Conservation (phyloP, 139 green algal genomes). For the Closterium sp. region DNA sequence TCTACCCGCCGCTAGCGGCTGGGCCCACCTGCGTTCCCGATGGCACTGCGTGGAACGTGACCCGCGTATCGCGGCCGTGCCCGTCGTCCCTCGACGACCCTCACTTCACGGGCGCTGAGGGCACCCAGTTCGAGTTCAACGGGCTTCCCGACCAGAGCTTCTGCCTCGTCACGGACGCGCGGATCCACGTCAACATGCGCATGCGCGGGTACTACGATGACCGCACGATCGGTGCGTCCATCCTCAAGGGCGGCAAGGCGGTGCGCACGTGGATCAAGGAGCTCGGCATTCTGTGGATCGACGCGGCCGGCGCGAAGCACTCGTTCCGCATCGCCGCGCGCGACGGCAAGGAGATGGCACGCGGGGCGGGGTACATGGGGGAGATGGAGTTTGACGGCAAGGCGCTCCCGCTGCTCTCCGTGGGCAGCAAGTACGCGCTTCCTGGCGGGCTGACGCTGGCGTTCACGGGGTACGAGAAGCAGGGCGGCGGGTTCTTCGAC, state of each 20-base stretch:
- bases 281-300: neutral
- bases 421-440: neutral
- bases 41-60: neutral
- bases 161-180: neutral
- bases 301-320: neutral
- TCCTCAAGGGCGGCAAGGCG: neutral
- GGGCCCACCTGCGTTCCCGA: neutral
- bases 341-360: slow-evolving; percentile 4
- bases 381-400: neutral
- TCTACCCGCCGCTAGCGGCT: neutral
- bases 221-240: neutral
- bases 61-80: neutral
- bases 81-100: neutral
- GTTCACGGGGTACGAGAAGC: neutral
- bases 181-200: neutral
- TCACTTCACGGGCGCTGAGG: neutral
- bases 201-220: slow-evolving; percentile 6
- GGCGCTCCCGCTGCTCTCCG: neutral
- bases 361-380: neutral
- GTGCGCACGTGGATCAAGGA: slow-evolving; percentile 10
- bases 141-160: slow-evolving; percentile 6
- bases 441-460: neutral
- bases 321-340: neutral
- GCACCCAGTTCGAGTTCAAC: neutral
- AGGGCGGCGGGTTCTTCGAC: neutral